Percentiles rank a stretch among this genome's conserved stretches.
Conservation (phyloP, 1,139 yeast genomes). For the Kazachstania sp. region DNA sequence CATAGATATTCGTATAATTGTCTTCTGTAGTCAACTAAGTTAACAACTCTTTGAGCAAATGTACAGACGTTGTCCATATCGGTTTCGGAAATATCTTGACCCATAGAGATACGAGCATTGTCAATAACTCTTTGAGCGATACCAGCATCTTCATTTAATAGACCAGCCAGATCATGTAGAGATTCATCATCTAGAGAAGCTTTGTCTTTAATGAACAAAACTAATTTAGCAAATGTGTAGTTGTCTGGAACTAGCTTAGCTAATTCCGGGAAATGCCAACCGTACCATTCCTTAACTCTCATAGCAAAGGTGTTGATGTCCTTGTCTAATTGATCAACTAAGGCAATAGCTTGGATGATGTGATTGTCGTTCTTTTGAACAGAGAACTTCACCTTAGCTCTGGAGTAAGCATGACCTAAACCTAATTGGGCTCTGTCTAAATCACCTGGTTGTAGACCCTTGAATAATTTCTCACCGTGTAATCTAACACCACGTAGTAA, state of each 20-base stretch:
- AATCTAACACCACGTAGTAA: slow-evolving; percentile 89
- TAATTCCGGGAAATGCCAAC: slow-evolving; percentile 99
- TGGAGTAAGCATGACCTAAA: slow-evolving; percentile 94
- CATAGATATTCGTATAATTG: slow-evolving; percentile 81
- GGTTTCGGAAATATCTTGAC: slow-evolving; percentile 87
- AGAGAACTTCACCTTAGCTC: slow-evolving; percentile 93
- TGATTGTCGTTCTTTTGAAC: slow-evolving; percentile 98
- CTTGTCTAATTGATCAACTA: slow-evolving; percentile 92
- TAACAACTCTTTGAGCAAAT: slow-evolving; percentile 91
- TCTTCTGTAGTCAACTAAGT: slow-evolving; percentile 90
- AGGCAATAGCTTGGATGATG: slow-evolving; percentile 97
- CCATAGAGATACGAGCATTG: slow-evolving; percentile 98
- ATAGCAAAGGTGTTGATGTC: slow-evolving; percentile 95
- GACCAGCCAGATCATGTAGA: slow-evolving; percentile 81
- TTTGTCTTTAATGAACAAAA: slow-evolving; percentile 91
- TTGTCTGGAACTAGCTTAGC: slow-evolving; percentile 95
- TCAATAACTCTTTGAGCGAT: slow-evolving; percentile 73
- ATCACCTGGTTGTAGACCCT: slow-evolving; percentile 91
- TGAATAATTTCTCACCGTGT: slow-evolving; percentile 80
- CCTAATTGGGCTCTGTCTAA: slow-evolving; percentile 97
- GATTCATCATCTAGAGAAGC: slow-evolving; percentile 87
- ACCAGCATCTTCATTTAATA: slow-evolving; percentile 91
- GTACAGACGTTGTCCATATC: slow-evolving; percentile 81
- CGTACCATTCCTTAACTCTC: slow-evolving; percentile 99
- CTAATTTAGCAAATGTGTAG: slow-evolving; percentile 84